A percentile compares a stretch with the other conserved stretches of the same genome.
These are phyloP conservation scores for Arabidopsis suecica DNA, from an alignment of 345 rosid species.

Conservation along the genomic window DNA sequence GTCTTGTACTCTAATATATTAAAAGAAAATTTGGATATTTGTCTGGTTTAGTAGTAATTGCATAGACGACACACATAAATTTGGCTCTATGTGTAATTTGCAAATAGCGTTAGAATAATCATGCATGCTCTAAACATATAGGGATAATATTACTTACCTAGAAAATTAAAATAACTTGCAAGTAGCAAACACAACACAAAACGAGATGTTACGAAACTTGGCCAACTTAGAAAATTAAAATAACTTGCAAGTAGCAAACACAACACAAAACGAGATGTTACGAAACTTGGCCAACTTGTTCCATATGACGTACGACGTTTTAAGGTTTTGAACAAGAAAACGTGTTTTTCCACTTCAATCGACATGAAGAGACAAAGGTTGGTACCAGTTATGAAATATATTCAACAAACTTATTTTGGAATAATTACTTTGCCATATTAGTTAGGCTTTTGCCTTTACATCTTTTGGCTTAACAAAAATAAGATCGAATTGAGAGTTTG, in stretches of 20 bases:
- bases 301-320: conserved; percentile 16
- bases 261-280: conserved; percentile 8
- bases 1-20: too few species aligned
- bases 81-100: conserved; percentile 1
- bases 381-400: background rate
- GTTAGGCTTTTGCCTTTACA: background rate
- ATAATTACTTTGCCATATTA: background rate
- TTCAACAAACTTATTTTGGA: background rate
- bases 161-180: background rate
- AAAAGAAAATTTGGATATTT: background rate
- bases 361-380: conserved; percentile 17
- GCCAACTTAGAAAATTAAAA: conserved; percentile 11
- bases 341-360: conserved; percentile 15
- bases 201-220: conserved; percentile 8
- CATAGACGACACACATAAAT: background rate
- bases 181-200: conserved; percentile 19
- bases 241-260: conserved; percentile 17
- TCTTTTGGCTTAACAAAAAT: background rate
- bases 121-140: background rate
- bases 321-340: conserved; percentile 7
- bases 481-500: background rate
- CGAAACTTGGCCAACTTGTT: conserved; percentile 32
- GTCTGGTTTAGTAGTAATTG: background rate
- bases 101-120: background rate
- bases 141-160: background rate